phyloP scores from a whole-genome alignment of 2,329 filamentous ascomycete genomes.

The Colletotrichum sansevieriae region DNA sequence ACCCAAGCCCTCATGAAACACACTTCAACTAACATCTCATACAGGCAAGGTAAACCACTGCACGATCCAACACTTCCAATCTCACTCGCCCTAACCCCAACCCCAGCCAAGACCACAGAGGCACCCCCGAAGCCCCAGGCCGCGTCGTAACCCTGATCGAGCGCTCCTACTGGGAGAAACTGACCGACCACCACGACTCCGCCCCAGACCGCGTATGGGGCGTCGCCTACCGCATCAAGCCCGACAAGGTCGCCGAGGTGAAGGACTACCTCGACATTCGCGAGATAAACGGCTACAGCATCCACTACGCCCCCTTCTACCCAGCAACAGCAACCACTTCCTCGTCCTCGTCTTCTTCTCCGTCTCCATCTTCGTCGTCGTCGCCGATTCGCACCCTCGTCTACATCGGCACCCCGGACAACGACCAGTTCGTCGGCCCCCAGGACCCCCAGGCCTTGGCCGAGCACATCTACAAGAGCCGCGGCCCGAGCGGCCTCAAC shows the following conservation, averaged over 20 bases:
- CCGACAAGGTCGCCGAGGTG: slow-evolving; percentile 81
- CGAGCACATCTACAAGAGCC: slow-evolving; percentile 81
- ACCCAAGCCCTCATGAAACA: too few relatives aligned
- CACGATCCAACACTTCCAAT: background rate
- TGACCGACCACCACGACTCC: slow-evolving; percentile 75
- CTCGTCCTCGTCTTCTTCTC: slow-evolving; percentile 42
- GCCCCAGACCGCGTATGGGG: slow-evolving; percentile 85
- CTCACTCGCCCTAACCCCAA: slow-evolving; percentile 22
- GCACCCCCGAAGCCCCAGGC: slow-evolving; percentile 87
- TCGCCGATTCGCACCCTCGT: slow-evolving; percentile 72
- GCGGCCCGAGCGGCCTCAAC: slow-evolving; percentile 90
- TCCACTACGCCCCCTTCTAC: slow-evolving; percentile 90
- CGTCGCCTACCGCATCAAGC: slow-evolving; percentile 86
- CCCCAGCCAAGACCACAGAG: slow-evolving; percentile 91
- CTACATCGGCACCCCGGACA: slow-evolving; percentile 94
- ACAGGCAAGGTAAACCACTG: slow-evolving; percentile 52
- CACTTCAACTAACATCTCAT: slow-evolving; percentile 33
- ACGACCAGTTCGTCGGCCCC: slow-evolving; percentile 90
- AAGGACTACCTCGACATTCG: slow-evolving; percentile 93
- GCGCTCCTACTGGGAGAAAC: slow-evolving; percentile 82
- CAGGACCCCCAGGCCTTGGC: slow-evolving; percentile 85
- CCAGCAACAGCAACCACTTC: slow-evolving; percentile 59
- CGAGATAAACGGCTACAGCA: slow-evolving; percentile 97
- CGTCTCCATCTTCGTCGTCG: slow-evolving; percentile 12
- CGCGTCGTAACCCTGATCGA: slow-evolving; percentile 95